phyloP scores from a whole-genome alignment of 106 monocot species.

The Hemerocallis citrina region DNA sequence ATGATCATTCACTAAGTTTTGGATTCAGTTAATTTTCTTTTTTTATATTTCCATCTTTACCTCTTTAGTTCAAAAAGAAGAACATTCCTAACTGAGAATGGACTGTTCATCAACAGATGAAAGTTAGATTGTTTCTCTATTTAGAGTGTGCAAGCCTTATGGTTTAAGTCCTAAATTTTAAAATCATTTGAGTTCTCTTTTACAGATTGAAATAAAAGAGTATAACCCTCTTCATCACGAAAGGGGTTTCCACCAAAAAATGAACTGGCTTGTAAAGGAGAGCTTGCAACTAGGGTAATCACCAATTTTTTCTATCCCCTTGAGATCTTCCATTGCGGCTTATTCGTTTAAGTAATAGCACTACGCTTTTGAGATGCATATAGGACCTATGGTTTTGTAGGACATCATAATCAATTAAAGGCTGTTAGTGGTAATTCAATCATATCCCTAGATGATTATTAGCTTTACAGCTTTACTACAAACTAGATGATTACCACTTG shows the following conservation, averaged over 20 bases:
- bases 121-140: neutral
- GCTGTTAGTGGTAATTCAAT: neutral
- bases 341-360: neutral
- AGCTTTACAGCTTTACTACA: neutral
- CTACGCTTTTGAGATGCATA: neutral
- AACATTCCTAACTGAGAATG: too few species aligned
- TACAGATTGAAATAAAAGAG: conserved; percentile 58
- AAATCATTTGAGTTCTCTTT: neutral
- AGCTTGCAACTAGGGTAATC: conserved; percentile 80
- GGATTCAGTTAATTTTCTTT: too few species aligned
- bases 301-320: neutral
- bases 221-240: conserved; percentile 88
- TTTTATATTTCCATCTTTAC: too few species aligned
- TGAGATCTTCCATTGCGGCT: neutral
- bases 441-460: neutral
- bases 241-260: conserved; percentile 60
- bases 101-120: too few species aligned
- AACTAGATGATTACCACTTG: too few species aligned
- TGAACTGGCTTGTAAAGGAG: conserved; percentile 70
- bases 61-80: too few species aligned
- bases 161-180: neutral
- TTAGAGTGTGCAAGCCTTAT: neutral
- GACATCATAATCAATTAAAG: neutral
- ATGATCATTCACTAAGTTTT: too few species aligned
- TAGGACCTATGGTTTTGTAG: neutral